phyloP scores from a whole-genome alignment of 345 rosid genomes.

The Lepidium africanum region DNA sequence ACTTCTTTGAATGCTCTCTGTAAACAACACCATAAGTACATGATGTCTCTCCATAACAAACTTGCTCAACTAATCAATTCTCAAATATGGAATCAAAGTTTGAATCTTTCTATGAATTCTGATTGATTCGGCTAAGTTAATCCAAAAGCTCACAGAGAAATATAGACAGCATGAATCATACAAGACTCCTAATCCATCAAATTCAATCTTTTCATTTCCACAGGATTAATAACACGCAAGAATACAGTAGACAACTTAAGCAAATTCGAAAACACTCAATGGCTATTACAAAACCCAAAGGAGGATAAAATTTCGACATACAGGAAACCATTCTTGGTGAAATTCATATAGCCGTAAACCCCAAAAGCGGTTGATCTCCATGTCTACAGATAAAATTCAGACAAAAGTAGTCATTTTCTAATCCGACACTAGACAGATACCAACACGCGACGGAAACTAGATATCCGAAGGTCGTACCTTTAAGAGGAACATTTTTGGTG shows the following conservation, averaged over 20 bases:
- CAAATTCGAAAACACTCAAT: not conserved
- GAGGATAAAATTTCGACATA: slow-evolving; percentile 26
- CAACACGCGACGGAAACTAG: not conserved
- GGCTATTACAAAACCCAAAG: no score
- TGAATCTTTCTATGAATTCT: not conserved
- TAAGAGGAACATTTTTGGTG: slow-evolving; percentile 57
- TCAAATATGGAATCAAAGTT: not conserved
- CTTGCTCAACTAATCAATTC: not conserved
- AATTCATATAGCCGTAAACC: slow-evolving; percentile 63
- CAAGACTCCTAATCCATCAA: not conserved
- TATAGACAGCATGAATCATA: not conserved
- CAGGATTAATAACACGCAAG: not conserved
- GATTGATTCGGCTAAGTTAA: not conserved
- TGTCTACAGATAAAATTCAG: slow-evolving; percentile 40
- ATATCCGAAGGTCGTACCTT: slow-evolving; percentile 29
- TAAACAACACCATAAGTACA: not conserved
- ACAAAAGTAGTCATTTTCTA: not conserved
- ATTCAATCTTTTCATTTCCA: not conserved
- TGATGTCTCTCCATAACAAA: not conserved
- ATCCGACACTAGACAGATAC: not conserved
- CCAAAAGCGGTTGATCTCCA: slow-evolving; percentile 84
- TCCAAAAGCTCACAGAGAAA: not conserved
- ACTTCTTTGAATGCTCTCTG: slow-evolving; percentile 69
- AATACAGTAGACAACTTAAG: not conserved
- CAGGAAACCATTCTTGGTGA: slow-evolving; percentile 77